Evolutionary conservation across 2,329 filamentous ascomycete species (phyloP).

Genomic region (Zasmidium cellare): DNA sequence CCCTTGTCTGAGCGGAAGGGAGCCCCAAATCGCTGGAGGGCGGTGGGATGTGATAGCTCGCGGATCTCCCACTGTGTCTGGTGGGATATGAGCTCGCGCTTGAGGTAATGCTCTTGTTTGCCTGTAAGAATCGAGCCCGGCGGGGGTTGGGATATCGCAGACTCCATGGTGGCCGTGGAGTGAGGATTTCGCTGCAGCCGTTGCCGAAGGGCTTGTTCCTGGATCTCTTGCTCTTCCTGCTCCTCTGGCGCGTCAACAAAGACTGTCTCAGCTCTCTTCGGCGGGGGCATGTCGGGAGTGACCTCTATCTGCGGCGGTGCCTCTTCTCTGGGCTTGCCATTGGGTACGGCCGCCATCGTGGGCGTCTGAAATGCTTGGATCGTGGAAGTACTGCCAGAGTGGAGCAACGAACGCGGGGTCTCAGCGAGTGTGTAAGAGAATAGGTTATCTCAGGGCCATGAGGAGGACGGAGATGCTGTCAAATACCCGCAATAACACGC

Average conservation of each 20-base stretch:
- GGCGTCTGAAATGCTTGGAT: background rate
- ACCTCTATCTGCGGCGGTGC: constrained; percentile 7
- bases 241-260: constrained; percentile 32
- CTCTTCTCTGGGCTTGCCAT: background rate
- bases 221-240: constrained; percentile 14
- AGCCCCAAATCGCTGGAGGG: constrained; percentile 89
- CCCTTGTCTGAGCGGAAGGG: constrained; percentile 91
- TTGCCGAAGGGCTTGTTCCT: constrained; percentile 13
- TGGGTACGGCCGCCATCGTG: background rate
- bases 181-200: constrained; percentile 25
- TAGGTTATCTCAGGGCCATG: background rate
- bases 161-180: constrained; percentile 32
- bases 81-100: constrained; percentile 87
- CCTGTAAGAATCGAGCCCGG: constrained; percentile 72
- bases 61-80: constrained; percentile 89
- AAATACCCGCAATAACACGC: background rate
- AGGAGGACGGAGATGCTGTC: background rate
- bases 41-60: constrained; percentile 92
- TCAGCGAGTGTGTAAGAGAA: background rate
- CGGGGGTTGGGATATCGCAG: constrained; percentile 50
- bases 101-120: constrained; percentile 98
- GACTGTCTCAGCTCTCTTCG: constrained; percentile 28
- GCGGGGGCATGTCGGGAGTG: constrained; percentile 15
- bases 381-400: background rate
- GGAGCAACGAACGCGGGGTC: background rate